Evolutionary conservation across 1,284 basidiomycete genomes (phyloP).

Genomic region (Cryptococcus sp.): DNA sequence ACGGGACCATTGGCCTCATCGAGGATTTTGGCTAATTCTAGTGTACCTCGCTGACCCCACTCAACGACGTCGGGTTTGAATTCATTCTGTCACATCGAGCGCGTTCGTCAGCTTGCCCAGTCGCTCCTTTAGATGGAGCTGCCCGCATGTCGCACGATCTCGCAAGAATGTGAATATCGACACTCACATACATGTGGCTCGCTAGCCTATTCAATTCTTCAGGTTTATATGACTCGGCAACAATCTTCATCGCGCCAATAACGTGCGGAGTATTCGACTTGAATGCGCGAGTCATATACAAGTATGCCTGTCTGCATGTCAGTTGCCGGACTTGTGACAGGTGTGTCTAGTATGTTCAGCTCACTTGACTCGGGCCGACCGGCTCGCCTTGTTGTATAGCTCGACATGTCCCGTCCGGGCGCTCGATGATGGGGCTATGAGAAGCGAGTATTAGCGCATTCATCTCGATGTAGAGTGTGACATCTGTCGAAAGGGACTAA

Average conservation of each 20-base stretch:
- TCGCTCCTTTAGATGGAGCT: neutral
- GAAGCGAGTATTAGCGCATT: neutral
- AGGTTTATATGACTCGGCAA: constrained; percentile 67
- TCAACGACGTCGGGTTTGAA: constrained; percentile 52
- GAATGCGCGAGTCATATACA: constrained; percentile 78
- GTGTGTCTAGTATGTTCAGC: constrained; percentile 6
- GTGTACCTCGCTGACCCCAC: constrained; percentile 50
- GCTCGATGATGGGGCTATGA: constrained; percentile 73
- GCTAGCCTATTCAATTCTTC: constrained; percentile 69
- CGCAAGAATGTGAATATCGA: neutral
- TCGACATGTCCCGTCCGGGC: constrained; percentile 71
- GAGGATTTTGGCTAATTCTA: constrained; percentile 45
- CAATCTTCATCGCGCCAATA: constrained; percentile 75
- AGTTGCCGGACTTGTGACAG: neutral
- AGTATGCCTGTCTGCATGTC: constrained; percentile 59
- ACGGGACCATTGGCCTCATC: constrained; percentile 31
- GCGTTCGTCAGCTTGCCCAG: neutral
- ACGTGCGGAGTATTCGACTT: constrained; percentile 72
- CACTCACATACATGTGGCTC: constrained; percentile 66
- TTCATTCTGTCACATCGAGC: constrained; percentile 30
- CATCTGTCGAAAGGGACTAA: neutral
- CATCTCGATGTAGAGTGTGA: neutral
- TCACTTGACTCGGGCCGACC: constrained; percentile 64
- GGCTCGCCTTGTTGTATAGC: constrained; percentile 74
- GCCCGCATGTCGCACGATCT: neutral